These are phyloP conservation scores for Rhodamnia argentea DNA, from an alignment of 345 rosid genomes.

Conservation along the genomic window DNA sequence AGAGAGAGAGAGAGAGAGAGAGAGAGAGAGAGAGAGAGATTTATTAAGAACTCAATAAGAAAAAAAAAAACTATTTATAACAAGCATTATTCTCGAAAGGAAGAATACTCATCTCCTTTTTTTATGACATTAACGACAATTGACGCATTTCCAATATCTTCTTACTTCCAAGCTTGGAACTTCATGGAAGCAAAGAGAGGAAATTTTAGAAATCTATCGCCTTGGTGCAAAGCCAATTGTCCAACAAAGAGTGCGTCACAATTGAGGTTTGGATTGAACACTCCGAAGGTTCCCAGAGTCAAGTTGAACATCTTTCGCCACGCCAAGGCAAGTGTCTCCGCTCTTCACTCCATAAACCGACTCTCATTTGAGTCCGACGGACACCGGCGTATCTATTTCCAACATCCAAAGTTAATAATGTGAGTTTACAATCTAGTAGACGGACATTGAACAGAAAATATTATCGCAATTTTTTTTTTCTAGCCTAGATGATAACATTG, in stretches of 20 bases:
- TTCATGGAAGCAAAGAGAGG: neutral
- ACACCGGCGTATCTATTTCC: too few species aligned
- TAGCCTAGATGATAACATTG: too few species aligned
- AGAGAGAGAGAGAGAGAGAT: too few species aligned
- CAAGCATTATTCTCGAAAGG: neutral
- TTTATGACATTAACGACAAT: neutral
- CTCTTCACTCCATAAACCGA: neutral
- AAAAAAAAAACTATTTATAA: too few species aligned
- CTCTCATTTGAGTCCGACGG: too few species aligned
- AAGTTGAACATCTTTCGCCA: neutral
- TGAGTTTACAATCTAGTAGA: too few species aligned
- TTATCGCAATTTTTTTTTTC: too few species aligned
- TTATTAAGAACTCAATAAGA: too few species aligned
- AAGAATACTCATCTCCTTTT: neutral
- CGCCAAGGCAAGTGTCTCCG: neutral
- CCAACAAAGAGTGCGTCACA: neutral
- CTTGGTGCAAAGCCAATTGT: neutral
- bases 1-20: too few species aligned
- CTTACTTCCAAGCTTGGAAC: neutral
- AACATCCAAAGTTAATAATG: too few species aligned
- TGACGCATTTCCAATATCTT: neutral
- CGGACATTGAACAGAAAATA: too few species aligned
- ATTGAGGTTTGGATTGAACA: slow-evolving; percentile 4
- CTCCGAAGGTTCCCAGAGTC: neutral
- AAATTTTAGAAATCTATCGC: neutral